Evolutionary conservation across 805 yeast genomes (phyloP).

Genomic region (Sugiyamaella boreocaroliniensis): DNA sequence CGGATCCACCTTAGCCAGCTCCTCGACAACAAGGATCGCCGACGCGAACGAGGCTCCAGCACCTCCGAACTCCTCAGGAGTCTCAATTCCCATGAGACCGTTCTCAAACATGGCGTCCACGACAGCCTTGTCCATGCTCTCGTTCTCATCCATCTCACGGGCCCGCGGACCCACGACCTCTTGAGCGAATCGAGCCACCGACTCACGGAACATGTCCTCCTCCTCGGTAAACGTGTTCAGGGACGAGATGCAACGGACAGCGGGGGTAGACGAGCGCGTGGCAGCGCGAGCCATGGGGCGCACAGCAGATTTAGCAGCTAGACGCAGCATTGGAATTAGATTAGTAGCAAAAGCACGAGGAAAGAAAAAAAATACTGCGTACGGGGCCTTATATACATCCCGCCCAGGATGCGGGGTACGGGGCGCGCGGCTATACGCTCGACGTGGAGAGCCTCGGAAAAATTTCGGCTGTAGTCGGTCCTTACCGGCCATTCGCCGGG

Average conservation of each 20-base stretch:
- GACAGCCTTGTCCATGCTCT: slow-evolving; percentile 29
- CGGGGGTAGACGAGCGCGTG: not conserved
- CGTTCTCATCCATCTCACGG: slow-evolving; percentile 36
- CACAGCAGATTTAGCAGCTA: not conserved
- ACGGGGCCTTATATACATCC: not conserved
- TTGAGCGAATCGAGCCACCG: slow-evolving; percentile 35
- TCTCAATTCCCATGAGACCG: slow-evolving; percentile 42
- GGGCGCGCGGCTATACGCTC: not conserved
- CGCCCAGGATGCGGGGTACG: not conserved
- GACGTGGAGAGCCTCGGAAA: not conserved
- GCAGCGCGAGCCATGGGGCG: not conserved
- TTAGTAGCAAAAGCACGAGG: not conserved
- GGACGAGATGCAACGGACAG: slow-evolving; percentile 11
- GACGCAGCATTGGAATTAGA: not conserved
- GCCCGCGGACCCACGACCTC: slow-evolving; percentile 36
- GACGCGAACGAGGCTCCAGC: slow-evolving; percentile 41
- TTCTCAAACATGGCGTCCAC: slow-evolving; percentile 32
- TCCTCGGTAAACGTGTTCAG: slow-evolving; percentile 35
- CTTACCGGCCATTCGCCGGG: not conserved
- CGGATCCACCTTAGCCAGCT: slow-evolving; percentile 40
- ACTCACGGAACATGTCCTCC: slow-evolving; percentile 36
- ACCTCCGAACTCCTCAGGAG: slow-evolving; percentile 42
- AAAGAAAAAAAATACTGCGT: not conserved
- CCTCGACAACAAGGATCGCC: slow-evolving; percentile 40
- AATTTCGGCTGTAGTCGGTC: not conserved